A percentile compares a stretch with the other conserved stretches of the same genome.
Conservation (phyloP, 306 rosid genomes). For the Glycine tomentella region DNA sequence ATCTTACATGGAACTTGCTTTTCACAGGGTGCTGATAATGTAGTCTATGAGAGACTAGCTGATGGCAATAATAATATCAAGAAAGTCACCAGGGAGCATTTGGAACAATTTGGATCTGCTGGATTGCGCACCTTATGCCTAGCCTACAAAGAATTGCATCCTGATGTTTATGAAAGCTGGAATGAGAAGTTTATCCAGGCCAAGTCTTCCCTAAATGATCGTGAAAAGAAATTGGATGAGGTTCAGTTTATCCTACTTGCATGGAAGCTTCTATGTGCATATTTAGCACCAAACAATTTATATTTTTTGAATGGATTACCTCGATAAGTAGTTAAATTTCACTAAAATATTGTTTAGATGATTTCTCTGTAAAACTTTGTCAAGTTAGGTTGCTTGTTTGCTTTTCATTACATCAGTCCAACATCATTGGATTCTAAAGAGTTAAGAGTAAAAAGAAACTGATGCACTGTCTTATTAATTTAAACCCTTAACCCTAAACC, state of each 20-base stretch:
- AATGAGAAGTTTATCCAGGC: constrained; percentile 91
- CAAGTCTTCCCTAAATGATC: constrained; percentile 85
- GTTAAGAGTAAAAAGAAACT: neutral
- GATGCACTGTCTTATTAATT: neutral
- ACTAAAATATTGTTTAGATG: constrained; percentile 1
- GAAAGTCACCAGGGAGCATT: constrained; percentile 75
- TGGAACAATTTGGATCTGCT: constrained; percentile 86
- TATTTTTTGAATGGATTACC: constrained; percentile 11
- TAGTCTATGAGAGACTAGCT: constrained; percentile 84
- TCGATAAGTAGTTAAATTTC: constrained; percentile 25
- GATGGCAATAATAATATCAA: constrained; percentile 61
- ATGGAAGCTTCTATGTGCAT: constrained; percentile 4
- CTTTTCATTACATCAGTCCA: constrained; percentile 24
- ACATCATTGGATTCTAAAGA: constrained; percentile 13
- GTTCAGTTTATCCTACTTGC: constrained; percentile 49
- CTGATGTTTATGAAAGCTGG: constrained; percentile 83
- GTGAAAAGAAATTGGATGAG: constrained; percentile 96
- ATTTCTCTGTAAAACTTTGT: neutral
- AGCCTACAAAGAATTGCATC: constrained; percentile 82
- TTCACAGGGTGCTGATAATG: constrained; percentile 93
- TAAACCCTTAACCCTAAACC: neutral
- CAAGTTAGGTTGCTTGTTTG: constrained; percentile 11
- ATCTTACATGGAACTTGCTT: constrained; percentile 48
- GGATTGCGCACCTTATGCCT: constrained; percentile 93
- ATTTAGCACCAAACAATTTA: constrained; percentile 19